A percentile compares a stretch with the other conserved stretches of the same genome.
These are phyloP conservation scores for Nicotiana obtusifolia DNA, from an alignment of 257 asterid genomes.

Conservation along the genomic window DNA sequence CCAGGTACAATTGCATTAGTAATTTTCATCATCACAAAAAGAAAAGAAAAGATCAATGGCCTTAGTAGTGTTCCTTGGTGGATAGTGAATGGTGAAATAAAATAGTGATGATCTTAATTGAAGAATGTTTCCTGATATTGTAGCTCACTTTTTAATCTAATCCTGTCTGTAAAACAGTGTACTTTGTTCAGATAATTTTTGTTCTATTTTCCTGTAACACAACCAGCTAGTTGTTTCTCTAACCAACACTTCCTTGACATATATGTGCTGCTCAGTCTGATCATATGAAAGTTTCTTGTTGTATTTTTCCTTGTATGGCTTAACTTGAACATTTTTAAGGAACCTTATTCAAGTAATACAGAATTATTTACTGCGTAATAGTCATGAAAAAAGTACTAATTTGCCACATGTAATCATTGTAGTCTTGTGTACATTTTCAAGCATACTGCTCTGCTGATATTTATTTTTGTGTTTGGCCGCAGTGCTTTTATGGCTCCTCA, in stretches of 20 bases:
- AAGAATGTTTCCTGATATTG: background rate
- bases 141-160: background rate
- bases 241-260: background rate
- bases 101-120: background rate
- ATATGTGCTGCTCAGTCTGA: background rate
- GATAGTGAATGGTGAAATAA: background rate
- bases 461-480: background rate
- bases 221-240: background rate
- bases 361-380: too few relatives aligned
- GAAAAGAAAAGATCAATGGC: background rate
- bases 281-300: too few relatives aligned
- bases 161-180: background rate
- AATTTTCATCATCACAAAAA: too few relatives aligned
- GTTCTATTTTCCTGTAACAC: too few relatives aligned
- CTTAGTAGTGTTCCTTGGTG: background rate
- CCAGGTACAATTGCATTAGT: slow-evolving; percentile 25
- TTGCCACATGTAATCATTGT: background rate
- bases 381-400: background rate
- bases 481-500: slow-evolving; percentile 49
- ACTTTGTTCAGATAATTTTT: too few relatives aligned
- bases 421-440: background rate
- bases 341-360: background rate
- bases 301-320: background rate
- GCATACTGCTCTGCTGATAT: background rate
- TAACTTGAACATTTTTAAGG: background rate